Percentiles rank a stretch among this genome's conserved stretches.
Conservation (phyloP, 441 rosid genomes). For the Croton setiger region DNA sequence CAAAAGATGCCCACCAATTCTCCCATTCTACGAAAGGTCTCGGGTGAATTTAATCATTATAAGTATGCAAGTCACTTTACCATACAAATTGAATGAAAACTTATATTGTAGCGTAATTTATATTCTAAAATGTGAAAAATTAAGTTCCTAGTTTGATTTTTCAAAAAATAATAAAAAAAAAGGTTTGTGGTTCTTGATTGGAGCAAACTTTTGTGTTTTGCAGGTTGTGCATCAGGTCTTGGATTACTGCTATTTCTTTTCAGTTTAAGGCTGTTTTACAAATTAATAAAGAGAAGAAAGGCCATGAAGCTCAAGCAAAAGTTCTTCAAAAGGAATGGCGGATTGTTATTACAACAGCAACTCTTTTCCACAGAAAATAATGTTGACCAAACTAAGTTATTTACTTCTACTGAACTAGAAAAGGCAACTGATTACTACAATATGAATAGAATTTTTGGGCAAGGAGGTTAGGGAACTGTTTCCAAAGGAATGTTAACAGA, state of each 20-base stretch:
- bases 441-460: background rate
- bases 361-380: background rate
- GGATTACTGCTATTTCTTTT: background rate
- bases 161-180: background rate
- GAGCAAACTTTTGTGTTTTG: background rate
- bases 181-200: background rate
- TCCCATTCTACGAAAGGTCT: background rate
- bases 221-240: background rate
- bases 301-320: background rate
- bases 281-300: background rate
- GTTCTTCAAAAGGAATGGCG: background rate
- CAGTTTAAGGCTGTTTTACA: background rate
- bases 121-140: no score
- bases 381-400: background rate
- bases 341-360: background rate
- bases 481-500: slow-evolving; percentile 1
- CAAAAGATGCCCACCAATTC: background rate
- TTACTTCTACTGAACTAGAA: background rate
- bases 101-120: no score
- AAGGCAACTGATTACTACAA: background rate
- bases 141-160: no score
- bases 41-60: slow-evolving; percentile 4
- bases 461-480: background rate
- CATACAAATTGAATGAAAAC: no score
- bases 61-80: slow-evolving; percentile 6